Base-by-base conservation (phyloP, 2,329 filamentous ascomycete genomes). In the Aureobasidium sp. region DNA sequence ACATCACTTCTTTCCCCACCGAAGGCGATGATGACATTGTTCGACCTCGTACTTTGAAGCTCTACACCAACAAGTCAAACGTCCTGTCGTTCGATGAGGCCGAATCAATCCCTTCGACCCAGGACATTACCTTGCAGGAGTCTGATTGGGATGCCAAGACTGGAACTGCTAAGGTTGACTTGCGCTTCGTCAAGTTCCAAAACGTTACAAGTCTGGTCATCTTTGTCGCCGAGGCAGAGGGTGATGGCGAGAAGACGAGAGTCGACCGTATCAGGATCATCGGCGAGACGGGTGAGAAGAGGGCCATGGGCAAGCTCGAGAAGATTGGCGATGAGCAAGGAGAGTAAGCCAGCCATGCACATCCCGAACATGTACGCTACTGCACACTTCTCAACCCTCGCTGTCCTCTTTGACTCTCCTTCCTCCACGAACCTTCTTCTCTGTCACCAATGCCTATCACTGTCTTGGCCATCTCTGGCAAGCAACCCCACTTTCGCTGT, bases 171-270 rank as follows among this genome's bases (percentile, higher is more conserved):
- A 80, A 78, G 69, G 67, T 81, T 32, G 78, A 81, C 75, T 77
- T 97, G 69, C 89, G 92, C 15, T 97, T 93, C 71, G 94, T 99
- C 76, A 97, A 97, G 78, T 99, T 97, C 80, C 94, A 97, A 77
- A 95, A 91, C 71, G 89, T 97, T 59, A 88, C 86, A 63, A 94
- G 87, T 64, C 72, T 99, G 68, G 88, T 96, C 21, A 69, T 99
- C 11, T 99, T 97, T 73, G 86, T 99, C 37, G 89, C 89, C 59
- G 87, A 95, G 72, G 78, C 76, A 3, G 89, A 93, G 60, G 87
- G 86, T 21, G 87, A 90, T 57, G 84, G 87, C 47, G 92, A 97
- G 72, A 92, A 90, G 79, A 87, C 94, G 62, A 86, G 94, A 62
- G 75, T 99, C 54, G 90, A 94, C 75, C 82, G 90, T 57, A 76